Percentiles rank a stretch among this genome's conserved stretches.
phyloP scores from a whole-genome alignment of 2,329 filamentous ascomycete species.

The Colletotrichum chrysophilum region DNA sequence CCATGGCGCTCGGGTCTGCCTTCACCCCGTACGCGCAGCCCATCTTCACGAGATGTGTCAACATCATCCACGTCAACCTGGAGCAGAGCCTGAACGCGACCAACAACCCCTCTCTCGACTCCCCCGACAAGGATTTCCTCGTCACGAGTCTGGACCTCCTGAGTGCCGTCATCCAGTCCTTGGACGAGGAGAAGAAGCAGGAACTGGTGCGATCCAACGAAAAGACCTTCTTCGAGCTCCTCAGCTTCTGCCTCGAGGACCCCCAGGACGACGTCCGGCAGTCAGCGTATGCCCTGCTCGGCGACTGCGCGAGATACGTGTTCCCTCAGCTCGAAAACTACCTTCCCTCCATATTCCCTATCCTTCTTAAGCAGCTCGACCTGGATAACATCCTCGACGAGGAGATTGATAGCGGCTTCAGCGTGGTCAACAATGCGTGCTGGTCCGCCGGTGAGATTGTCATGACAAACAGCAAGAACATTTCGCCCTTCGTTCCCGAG shows the following conservation, averaged over 20 bases:
- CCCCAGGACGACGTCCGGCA: constrained; percentile 90
- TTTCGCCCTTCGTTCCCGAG: constrained; percentile 78
- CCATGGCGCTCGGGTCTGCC: constrained; percentile 79
- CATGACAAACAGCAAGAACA: constrained; percentile 75
- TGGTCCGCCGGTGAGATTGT: constrained; percentile 96
- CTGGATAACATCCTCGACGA: constrained; percentile 78
- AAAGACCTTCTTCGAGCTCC: constrained; percentile 86
- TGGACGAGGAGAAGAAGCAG: constrained; percentile 75
- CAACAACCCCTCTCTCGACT: constrained; percentile 72
- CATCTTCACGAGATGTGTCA: constrained; percentile 87
- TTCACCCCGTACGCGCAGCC: constrained; percentile 87
- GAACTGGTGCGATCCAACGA: constrained; percentile 78
- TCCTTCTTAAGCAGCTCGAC: constrained; percentile 88
- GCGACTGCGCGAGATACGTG: constrained; percentile 93
- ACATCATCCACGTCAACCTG: constrained; percentile 90
- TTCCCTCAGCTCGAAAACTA: constrained; percentile 81
- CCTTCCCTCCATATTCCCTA: constrained; percentile 75
- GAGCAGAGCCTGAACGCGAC: constrained; percentile 77
- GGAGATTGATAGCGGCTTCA: constrained; percentile 83
- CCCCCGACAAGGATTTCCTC: constrained; percentile 95
- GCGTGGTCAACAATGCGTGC: constrained; percentile 97
- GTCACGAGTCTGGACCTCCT: constrained; percentile 94
- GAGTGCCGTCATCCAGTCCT: constrained; percentile 90
- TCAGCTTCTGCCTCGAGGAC: constrained; percentile 93
- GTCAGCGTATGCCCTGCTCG: constrained; percentile 92